Conservation (phyloP, 352 stramenopile genomes). For the Phytopythium sindhum region DNA sequence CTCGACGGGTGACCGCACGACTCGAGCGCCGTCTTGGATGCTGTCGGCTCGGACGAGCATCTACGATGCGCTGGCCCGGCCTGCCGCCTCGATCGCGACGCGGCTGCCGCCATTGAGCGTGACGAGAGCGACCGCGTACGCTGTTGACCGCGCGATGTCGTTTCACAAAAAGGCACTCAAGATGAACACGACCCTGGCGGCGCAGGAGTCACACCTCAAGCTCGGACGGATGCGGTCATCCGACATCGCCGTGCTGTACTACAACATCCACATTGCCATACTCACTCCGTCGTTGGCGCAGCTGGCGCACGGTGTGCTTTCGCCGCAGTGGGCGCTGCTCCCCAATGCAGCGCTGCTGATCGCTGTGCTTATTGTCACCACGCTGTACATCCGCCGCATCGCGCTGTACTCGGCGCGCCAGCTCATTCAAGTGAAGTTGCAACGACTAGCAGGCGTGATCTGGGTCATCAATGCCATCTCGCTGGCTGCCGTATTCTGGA, state of each 20-base stretch:
- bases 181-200: constrained; percentile 13
- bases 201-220: constrained; percentile 24
- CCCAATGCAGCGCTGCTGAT: constrained; percentile 9
- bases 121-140: constrained; percentile 1
- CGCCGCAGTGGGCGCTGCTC: constrained; percentile 5
- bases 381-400: constrained; percentile 20
- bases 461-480: constrained; percentile 17
- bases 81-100: background rate
- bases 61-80: constrained; percentile 6
- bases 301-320: constrained; percentile 7
- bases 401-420: constrained; percentile 11
- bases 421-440: constrained; percentile 20
- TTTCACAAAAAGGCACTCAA: constrained; percentile 35
- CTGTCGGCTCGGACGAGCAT: background rate
- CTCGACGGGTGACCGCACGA: no score
- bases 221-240: constrained; percentile 17
- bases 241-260: constrained; percentile 22
- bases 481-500: constrained; percentile 17
- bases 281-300: constrained; percentile 10
- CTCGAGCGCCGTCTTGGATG: background rate
- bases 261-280: constrained; percentile 12
- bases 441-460: constrained; percentile 7
- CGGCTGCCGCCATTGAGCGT: background rate
- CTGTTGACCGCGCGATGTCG: constrained; percentile 5
- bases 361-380: constrained; percentile 9